Evolutionary conservation across 768 basidiomycete species (phyloP), one percentile per base, ranked within the genome.

Genomic region (Psilocybe sp.): DNA sequence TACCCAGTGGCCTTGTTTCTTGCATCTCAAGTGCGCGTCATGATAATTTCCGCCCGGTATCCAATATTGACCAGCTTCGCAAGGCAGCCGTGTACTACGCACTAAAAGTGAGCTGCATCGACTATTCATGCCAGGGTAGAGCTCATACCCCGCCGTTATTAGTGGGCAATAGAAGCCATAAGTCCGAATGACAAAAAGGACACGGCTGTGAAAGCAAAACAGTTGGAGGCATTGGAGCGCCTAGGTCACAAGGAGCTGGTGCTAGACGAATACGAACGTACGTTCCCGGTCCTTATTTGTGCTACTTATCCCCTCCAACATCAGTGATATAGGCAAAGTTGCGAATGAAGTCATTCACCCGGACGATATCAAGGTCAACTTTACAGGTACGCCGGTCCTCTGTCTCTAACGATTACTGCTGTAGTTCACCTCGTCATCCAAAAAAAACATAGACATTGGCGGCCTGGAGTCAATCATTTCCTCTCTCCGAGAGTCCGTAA

Each of bases 321-420:
- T 47, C 28, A 45, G 23, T 18, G 55, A n/a, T 55, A 2, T 53
- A 90, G 89, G 82, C 50, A 85, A 84, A 37, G 92, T 98, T 49
- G 92, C 96, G 4, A 89, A 87, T 35, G 95, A 98, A 60, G 83
- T 98, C 16, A 91, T 98, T 53, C 88, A 91, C 58, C 91, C 92
- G 2, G 91, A 94, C 64, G 90, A 95, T 60, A 95, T 96, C 47
- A 69, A 77, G 42, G 79, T 89, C 42, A 73, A 72, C 16, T 95
- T 95, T 65, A 67, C 77, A 18, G 92, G 92, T 89, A 48, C 7
- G 52, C 40, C 2, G 80, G 56, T 12, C 4, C 19, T 6, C 40
- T 15, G 28, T 36, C 31, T 4, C n/a, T 20, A 39, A 23, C 33
- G 14, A 12, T 50, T 41, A 31, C 15, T 42, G 39, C 35, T 45